phyloP scores from a whole-genome alignment of 257 asterid species.

The Ocimum tenuiflorum region DNA sequence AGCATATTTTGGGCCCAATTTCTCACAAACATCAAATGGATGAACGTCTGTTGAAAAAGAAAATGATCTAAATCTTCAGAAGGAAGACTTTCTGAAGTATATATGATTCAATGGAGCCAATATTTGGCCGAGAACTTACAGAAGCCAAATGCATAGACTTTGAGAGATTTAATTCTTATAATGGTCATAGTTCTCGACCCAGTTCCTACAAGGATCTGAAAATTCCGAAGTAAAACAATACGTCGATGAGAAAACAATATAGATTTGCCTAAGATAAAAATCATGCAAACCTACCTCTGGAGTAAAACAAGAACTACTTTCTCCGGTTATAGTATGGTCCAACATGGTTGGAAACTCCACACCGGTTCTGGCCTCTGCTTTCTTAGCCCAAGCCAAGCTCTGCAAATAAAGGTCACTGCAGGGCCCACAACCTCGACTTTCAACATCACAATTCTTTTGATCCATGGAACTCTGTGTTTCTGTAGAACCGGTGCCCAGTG shows the following conservation, averaged over 20 bases:
- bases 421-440: slow-evolving; percentile 45
- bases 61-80: slow-evolving; percentile 12
- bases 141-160: slow-evolving; percentile 91
- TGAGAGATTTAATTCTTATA: slow-evolving; percentile 75
- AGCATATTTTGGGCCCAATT: slow-evolving; percentile 80
- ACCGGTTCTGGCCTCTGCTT: slow-evolving; percentile 80
- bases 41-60: slow-evolving; percentile 58
- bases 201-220: slow-evolving; percentile 94
- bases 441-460: slow-evolving; percentile 60
- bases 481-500: slow-evolving; percentile 36
- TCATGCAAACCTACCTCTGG: slow-evolving; percentile 52
- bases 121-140: slow-evolving; percentile 50
- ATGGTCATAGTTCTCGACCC: slow-evolving; percentile 88
- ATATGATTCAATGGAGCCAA: not conserved
- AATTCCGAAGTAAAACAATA: slow-evolving; percentile 1
- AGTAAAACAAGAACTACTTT: slow-evolving; percentile 42
- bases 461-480: slow-evolving; percentile 46
- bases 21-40: slow-evolving; percentile 84
- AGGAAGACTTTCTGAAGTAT: slow-evolving; percentile 5
- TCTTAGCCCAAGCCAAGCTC: slow-evolving; percentile 52
- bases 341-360: slow-evolving; percentile 81
- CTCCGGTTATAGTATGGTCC: slow-evolving; percentile 45
- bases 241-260: not conserved
- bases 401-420: slow-evolving; percentile 41
- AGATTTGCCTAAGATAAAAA: not conserved